Evolutionary conservation across 306 rosid species (phyloP).

Genomic region (Styphnolobium japonicum): DNA sequence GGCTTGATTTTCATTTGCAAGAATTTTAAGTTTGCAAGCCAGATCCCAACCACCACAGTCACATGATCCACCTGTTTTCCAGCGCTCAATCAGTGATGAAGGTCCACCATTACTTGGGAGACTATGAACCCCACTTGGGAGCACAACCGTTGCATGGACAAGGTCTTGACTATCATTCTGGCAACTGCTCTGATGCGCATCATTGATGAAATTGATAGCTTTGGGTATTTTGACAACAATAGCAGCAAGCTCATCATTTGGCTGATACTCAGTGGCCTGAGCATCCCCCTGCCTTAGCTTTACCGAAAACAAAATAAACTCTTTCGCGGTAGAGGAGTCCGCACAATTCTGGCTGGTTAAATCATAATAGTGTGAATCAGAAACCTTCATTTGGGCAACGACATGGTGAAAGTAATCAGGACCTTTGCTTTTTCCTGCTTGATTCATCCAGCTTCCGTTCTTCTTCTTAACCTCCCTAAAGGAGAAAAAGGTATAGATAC

Average conservation of each 20-base stretch:
- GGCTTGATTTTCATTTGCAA: slow-evolving; percentile 50
- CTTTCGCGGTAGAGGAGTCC: slow-evolving; percentile 47
- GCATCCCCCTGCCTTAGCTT: slow-evolving; percentile 53
- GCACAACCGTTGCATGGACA: slow-evolving; percentile 64
- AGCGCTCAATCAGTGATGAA: slow-evolving; percentile 87
- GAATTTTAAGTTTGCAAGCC: slow-evolving; percentile 79
- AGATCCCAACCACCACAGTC: slow-evolving; percentile 99
- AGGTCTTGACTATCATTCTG: slow-evolving; percentile 28
- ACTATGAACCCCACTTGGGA: slow-evolving; percentile 88
- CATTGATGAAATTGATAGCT: slow-evolving; percentile 18
- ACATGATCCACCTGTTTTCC: slow-evolving; percentile 92
- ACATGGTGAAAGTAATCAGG: slow-evolving; percentile 60
- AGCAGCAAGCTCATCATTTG: slow-evolving; percentile 90
- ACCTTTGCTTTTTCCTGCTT: slow-evolving; percentile 68
- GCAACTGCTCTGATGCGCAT: slow-evolving; percentile 27
- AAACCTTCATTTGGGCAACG: slow-evolving; percentile 87
- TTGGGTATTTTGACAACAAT: slow-evolving; percentile 65
- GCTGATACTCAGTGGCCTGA: slow-evolving; percentile 61
- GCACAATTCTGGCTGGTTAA: slow-evolving; percentile 27
- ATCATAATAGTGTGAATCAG: slow-evolving; percentile 49
- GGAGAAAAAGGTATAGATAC: slow-evolving; percentile 68
- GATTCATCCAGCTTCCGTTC: slow-evolving; percentile 72
- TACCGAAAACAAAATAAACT: slow-evolving; percentile 75
- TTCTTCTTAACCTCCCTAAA: slow-evolving; percentile 77
- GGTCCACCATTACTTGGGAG: slow-evolving; percentile 95